A percentile compares a stretch with the other conserved stretches of the same genome.
phyloP scores from a whole-genome alignment of 768 basidiomycete genomes.

The Collybia sp. region DNA sequence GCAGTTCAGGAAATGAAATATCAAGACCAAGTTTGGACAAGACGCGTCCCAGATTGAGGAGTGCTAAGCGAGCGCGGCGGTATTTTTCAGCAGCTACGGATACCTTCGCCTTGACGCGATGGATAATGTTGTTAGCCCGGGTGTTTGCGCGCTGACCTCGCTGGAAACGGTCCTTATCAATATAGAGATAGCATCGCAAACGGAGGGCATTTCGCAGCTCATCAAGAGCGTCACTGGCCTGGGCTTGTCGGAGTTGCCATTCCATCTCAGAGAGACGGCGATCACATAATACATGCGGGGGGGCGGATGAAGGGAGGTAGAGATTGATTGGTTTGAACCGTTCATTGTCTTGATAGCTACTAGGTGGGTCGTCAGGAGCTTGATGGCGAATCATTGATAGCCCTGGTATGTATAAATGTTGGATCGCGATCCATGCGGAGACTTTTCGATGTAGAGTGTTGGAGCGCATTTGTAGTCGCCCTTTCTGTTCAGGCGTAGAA shows the following conservation, averaged over 20 bases:
- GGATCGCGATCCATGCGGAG: too few species aligned
- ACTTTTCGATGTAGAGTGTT: constrained; percentile 11
- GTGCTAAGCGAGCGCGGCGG: not conserved
- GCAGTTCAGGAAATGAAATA: not conserved
- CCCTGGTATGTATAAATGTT: constrained; percentile 12
- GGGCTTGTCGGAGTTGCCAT: constrained; percentile 7
- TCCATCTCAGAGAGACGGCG: not conserved
- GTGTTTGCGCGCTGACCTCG: too few species aligned
- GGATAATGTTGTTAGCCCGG: constrained; percentile 1
- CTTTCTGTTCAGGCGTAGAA: constrained; percentile 7
- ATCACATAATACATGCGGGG: not conserved
- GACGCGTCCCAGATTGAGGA: too few species aligned
- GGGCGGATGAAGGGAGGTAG: not conserved
- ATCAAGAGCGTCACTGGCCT: constrained; percentile 9
- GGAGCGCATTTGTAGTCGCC: constrained; percentile 2
- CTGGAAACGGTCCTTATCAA: too few species aligned
- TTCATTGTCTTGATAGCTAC: not conserved
- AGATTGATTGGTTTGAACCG: too few species aligned
- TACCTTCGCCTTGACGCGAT: constrained; percentile 2
- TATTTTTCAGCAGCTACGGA: constrained; percentile 4
- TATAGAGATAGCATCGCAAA: constrained; percentile 5
- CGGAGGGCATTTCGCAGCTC: too few species aligned
- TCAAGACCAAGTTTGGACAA: constrained; percentile 1
- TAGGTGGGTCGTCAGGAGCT: not conserved
- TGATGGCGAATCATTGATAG: not conserved